A percentile compares a stretch with the other conserved stretches of the same genome.
Conservation (phyloP, 2,329 filamentous ascomycete species). For the Tolypocladium tropicale region DNA sequence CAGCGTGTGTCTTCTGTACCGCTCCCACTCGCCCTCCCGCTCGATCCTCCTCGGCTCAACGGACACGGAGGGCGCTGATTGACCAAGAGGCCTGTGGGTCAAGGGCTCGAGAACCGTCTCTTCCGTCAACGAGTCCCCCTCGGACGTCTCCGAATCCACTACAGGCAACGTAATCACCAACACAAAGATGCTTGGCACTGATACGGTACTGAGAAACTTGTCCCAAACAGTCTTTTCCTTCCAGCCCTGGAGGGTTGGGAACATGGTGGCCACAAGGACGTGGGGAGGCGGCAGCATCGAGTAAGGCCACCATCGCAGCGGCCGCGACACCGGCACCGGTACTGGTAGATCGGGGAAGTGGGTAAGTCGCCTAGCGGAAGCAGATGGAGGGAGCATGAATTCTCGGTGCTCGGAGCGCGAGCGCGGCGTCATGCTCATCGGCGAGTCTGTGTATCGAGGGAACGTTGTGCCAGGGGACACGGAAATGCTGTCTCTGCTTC, state of each 20-base stretch:
- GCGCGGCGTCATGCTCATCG: conserved; percentile 31
- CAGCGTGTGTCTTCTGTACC: conserved; percentile 40
- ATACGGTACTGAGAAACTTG: conserved; percentile 68
- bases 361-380: conserved; percentile 29
- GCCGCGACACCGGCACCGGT: conserved; percentile 28
- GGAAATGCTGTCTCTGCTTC: conserved; percentile 32
- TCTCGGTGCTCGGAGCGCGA: conserved; percentile 36
- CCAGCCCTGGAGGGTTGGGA: conserved; percentile 82
- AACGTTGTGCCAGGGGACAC: conserved; percentile 53
- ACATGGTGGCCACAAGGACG: conserved; percentile 62
- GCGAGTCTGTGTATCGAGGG: conserved; percentile 55
- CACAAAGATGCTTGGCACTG: conserved; percentile 82
- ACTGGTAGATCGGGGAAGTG: conserved; percentile 35
- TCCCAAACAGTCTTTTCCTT: conserved; percentile 74
- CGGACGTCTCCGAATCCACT: conserved; percentile 59
- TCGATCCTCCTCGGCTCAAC: conserved; percentile 23
- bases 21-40: conserved; percentile 47
- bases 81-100: conserved; percentile 14
- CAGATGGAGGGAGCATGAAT: conserved; percentile 39
- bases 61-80: conserved; percentile 23
- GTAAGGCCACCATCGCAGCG: conserved; percentile 74
- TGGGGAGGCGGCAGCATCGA: conserved; percentile 60
- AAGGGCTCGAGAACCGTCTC: conserved; percentile 18
- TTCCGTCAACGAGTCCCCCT: conserved; percentile 20
- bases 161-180: conserved; percentile 87